Base-by-base conservation (phyloP, 805 yeast species). In the Henningerozyma blattae region DNA sequence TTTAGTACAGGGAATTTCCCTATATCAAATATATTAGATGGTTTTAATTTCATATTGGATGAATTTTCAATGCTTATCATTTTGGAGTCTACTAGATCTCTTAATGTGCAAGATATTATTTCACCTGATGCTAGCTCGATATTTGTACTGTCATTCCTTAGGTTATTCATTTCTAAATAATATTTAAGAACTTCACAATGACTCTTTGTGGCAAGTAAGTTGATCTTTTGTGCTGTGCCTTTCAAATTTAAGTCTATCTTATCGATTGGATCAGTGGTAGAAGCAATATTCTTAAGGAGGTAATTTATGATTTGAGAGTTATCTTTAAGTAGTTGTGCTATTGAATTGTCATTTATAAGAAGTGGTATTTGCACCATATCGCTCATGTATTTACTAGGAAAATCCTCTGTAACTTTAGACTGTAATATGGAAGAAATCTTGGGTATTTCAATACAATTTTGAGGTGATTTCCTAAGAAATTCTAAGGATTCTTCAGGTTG, bases 401-500 rank as follows among this genome's bases (percentile, higher is more conserved):
- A 59, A 13, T 40, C 40, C 1, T 35, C 22, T 3, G 52, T 15
- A 19, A 42, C 18, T 27, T 38, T 43, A 13, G 28, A 26, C 1
- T 35, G 28, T 4, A 64, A 30, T 12, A 37, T 31, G 1, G 37
- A 37, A 31, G 47, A 46, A 3, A 64, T 19, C 3, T 39, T 38
- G 2, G 47, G 39, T 2, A 48, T 35, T 10, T 51, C 52, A 3
- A 47, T 39, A 37, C 60, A 56, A 35, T 57, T 61, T 37, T 58
- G 68, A 33, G 49, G 50, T 1, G 64, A 56, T 7, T 52, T 54
- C 30, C 54, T 50, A 35, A 71, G 43, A 43, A 61, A 67, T 6
- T 47, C 47, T 25, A 70, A 40, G 1, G 73, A 60, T 36, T 70
- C 69, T 3, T 45, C 34, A 22, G 64, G 45, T 5, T 41, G 41